Evolutionary conservation across 2,329 filamentous ascomycete species (phyloP).

Genomic region (Scedosporium dehoogii): DNA sequence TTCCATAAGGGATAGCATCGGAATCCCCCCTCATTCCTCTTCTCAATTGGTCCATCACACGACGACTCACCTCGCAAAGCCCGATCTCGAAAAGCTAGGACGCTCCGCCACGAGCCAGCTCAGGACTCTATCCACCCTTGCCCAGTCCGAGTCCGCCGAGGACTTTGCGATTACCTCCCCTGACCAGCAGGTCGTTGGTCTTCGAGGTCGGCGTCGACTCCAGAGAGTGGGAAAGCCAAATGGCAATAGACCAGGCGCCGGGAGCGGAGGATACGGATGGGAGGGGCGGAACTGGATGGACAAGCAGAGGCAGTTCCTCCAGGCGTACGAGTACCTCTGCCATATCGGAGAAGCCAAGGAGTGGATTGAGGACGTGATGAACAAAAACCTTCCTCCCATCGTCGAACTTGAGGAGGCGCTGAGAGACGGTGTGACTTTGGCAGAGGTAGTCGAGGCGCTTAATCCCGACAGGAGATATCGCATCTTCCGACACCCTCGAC

Average conservation of each 20-base stretch:
- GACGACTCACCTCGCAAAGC: slow-evolving; percentile 43
- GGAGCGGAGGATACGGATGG: slow-evolving; percentile 54
- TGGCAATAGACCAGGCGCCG: slow-evolving; percentile 13
- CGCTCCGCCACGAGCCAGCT: slow-evolving; percentile 87
- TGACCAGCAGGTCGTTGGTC: slow-evolving; percentile 76
- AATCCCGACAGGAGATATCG: slow-evolving; percentile 65
- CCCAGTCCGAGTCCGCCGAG: slow-evolving; percentile 62
- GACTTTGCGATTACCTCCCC: slow-evolving; percentile 72
- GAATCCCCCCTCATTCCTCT: slow-evolving; percentile 19
- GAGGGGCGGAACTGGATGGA: slow-evolving; percentile 95
- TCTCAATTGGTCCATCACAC: slow-evolving; percentile 23
- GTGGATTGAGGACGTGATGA: slow-evolving; percentile 91
- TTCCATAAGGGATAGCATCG: slow-evolving; percentile 29
- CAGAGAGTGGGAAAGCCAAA: slow-evolving; percentile 57
- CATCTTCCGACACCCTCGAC: slow-evolving; percentile 75
- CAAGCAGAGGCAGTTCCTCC: slow-evolving; percentile 89
- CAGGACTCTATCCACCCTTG: slow-evolving; percentile 74
- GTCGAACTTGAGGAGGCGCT: slow-evolving; percentile 89
- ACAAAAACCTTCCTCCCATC: slow-evolving; percentile 78
- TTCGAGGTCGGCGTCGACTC: slow-evolving; percentile 73
- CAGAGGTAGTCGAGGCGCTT: slow-evolving; percentile 85
- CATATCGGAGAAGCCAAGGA: slow-evolving; percentile 98
- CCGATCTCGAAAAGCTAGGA: slow-evolving; percentile 72
- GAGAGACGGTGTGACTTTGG: slow-evolving; percentile 85
- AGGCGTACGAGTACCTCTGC: slow-evolving; percentile 96